These are phyloP conservation scores for Penicillium sp. DNA, from an alignment of 2,329 filamentous ascomycete genomes.

Conservation along the genomic window DNA sequence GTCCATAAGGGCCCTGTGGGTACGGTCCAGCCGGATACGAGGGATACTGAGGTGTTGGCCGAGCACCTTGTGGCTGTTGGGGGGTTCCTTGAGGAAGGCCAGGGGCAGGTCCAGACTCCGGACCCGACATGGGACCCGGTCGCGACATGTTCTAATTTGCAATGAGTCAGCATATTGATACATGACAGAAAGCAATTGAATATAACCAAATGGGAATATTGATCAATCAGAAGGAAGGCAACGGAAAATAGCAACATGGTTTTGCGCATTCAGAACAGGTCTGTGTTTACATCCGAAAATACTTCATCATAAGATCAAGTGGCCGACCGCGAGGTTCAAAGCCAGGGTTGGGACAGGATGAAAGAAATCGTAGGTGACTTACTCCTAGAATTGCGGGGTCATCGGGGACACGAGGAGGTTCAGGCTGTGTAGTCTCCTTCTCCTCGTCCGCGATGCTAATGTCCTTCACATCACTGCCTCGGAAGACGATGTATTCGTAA, in stretches of 20 bases:
- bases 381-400: slow-evolving; percentile 97
- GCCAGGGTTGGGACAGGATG: slow-evolving; percentile 1
- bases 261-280: slow-evolving; percentile 89
- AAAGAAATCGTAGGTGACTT: slow-evolving; percentile 56
- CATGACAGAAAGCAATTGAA: neutral
- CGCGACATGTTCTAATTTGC: slow-evolving; percentile 43
- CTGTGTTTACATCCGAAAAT: slow-evolving; percentile 94
- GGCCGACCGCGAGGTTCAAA: slow-evolving; percentile 11
- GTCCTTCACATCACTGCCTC: slow-evolving; percentile 97
- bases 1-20: slow-evolving; percentile 42
- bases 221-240: slow-evolving; percentile 97
- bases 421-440: slow-evolving; percentile 70
- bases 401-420: slow-evolving; percentile 77
- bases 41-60: slow-evolving; percentile 40
- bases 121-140: slow-evolving; percentile 34
- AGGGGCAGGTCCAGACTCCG: slow-evolving; percentile 27
- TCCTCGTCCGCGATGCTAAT: slow-evolving; percentile 85
- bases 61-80: slow-evolving; percentile 45
- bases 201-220: slow-evolving; percentile 9
- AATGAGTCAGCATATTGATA: slow-evolving; percentile 19
- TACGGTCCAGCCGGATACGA: slow-evolving; percentile 45
- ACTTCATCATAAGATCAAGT: slow-evolving; percentile 67
- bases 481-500: slow-evolving; percentile 98
- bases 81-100: slow-evolving; percentile 44
- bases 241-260: slow-evolving; percentile 94